Evolutionary conservation across 2,329 filamentous ascomycete species (phyloP), one percentile per base, ranked within the genome.

Genomic region (Neophaeococcomyces aloes): DNA sequence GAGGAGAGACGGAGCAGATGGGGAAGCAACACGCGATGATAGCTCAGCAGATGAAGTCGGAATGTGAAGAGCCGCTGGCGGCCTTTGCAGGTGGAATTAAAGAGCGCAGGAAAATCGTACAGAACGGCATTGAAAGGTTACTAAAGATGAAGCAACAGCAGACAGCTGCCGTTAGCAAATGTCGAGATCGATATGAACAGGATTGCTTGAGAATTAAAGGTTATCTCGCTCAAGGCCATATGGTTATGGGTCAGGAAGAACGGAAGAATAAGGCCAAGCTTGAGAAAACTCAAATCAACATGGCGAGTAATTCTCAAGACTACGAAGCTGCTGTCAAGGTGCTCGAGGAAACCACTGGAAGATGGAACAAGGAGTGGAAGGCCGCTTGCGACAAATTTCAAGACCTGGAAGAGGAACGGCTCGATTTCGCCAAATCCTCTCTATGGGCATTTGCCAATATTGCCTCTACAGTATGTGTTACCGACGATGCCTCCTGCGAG

Each of bases 161-260:
- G 63, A 95, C 88, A 1, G 76, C 83, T 45, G 67, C 77, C 14
- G 88, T 96, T 38, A 96, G 95, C 68, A 98, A 98, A 83, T 84
- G 88, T 13, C 78, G 91, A 53, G 91, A 98, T 65, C 82, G 83
- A 38, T 98, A 93, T 61, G 91, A 98, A 65, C 89, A 98, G 64
- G 93, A 98, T 56, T 96, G 89, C 60, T 72, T 98, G 34, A 91
- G 94, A 62, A 96, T 98, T 63, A 98, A 98, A 65, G 91, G 91
- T 30, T 98, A 98, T 59, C 77, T 98, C 3, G 91, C 93, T 3
- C 91, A 98, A 65, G 91, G 91, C 7, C 93, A 98, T 62, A 98
- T 98, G 91, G 91, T 98, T 46, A 98, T 98, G 91, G 91, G 91
- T 11, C 91, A 98, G 57, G 91, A 98, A 62, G 91, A 98, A 68